phyloP scores from a whole-genome alignment of 2,329 filamentous ascomycete species.

The Ophiostoma sp. region DNA sequence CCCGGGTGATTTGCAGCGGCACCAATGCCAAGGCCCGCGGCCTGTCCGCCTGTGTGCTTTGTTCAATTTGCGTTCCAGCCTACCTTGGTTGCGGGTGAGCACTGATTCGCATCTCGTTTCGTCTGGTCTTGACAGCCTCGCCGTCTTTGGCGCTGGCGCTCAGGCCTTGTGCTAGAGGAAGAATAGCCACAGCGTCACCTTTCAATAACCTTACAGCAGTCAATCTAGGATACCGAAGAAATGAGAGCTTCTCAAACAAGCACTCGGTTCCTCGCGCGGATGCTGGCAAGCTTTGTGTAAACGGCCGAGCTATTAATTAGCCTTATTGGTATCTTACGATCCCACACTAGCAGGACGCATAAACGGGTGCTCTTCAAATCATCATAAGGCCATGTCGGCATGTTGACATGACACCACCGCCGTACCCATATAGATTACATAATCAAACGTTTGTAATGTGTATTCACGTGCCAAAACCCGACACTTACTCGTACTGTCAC shows the following conservation, averaged over 20 bases:
- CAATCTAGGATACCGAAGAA: too few relatives aligned
- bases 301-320: too few relatives aligned
- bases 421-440: neutral
- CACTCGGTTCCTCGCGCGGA: too few relatives aligned
- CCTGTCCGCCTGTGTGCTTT: neutral
- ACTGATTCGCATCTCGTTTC: neutral
- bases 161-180: neutral
- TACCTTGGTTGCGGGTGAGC: neutral
- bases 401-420: too few relatives aligned
- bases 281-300: too few relatives aligned
- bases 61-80: neutral
- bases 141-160: neutral
- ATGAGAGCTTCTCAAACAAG: too few relatives aligned
- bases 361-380: too few relatives aligned
- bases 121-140: neutral
- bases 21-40: neutral
- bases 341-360: too few relatives aligned
- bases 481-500: neutral
- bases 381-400: too few relatives aligned
- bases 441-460: neutral
- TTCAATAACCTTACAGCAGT: too few relatives aligned
- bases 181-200: too few relatives aligned
- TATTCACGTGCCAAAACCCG: conserved; percentile 9
- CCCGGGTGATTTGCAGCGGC: neutral
- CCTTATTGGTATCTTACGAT: too few relatives aligned